phyloP scores from a whole-genome alignment of 2,329 filamentous ascomycete species.

The Ceratocystis albifundus region DNA sequence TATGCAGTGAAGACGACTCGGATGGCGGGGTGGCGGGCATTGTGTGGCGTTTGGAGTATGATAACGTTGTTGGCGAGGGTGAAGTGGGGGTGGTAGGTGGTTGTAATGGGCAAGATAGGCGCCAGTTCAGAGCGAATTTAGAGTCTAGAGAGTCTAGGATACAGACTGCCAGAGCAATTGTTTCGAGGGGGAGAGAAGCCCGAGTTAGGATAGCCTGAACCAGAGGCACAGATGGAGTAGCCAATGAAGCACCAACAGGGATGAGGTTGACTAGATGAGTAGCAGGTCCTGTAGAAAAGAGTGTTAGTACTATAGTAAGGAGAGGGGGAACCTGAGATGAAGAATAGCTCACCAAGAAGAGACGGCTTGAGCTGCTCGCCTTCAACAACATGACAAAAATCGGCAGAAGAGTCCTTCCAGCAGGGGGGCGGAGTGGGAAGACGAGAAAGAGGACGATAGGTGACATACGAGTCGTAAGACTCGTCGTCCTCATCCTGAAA shows the following conservation, averaged over 20 bases:
- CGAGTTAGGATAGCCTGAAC: constrained; percentile 51
- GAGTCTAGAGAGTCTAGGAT: constrained; percentile 54
- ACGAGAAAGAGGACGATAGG: constrained; percentile 56
- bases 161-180: constrained; percentile 52
- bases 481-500: constrained; percentile 21
- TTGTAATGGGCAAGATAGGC: constrained; percentile 44
- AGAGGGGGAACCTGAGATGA: neutral
- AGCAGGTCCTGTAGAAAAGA: constrained; percentile 42
- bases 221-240: constrained; percentile 44
- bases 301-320: constrained; percentile 1
- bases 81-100: constrained; percentile 22
- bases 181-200: constrained; percentile 48
- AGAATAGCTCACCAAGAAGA: constrained; percentile 31
- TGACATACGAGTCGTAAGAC: constrained; percentile 41
- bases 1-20: constrained; percentile 36
- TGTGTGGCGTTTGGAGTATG: constrained; percentile 38
- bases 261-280: constrained; percentile 56
- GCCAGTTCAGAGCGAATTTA: constrained; percentile 52
- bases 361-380: constrained; percentile 35
- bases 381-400: constrained; percentile 30
- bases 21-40: constrained; percentile 33
- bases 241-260: constrained; percentile 50
- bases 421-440: constrained; percentile 55
- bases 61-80: constrained; percentile 11
- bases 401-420: constrained; percentile 35